These are phyloP conservation scores for Neocucurbitaria cava DNA, from an alignment of 2,329 filamentous ascomycete genomes.

Conservation along the genomic window DNA sequence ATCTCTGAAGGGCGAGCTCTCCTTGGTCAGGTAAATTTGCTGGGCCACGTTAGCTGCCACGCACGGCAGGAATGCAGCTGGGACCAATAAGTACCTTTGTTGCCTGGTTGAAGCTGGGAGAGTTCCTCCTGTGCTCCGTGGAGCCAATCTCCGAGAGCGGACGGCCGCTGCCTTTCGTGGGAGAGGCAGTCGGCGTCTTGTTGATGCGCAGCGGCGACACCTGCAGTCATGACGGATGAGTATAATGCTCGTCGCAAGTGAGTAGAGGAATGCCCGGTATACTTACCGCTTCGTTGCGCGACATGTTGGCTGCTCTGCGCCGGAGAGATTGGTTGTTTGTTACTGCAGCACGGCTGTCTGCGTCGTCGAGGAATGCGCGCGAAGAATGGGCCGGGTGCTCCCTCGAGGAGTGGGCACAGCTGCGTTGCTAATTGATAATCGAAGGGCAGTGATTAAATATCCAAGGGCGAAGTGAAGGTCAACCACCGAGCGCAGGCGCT, in stretches of 20 bases:
- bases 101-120: constrained; percentile 83
- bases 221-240: constrained; percentile 52
- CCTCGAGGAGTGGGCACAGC: constrained; percentile 33
- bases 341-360: constrained; percentile 30
- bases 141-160: constrained; percentile 90
- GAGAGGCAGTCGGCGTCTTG: constrained; percentile 69
- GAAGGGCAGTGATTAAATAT: constrained; percentile 25
- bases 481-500: constrained; percentile 36
- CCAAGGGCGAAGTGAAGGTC: constrained; percentile 29
- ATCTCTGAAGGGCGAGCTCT: constrained; percentile 80
- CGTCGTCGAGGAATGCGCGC: constrained; percentile 35
- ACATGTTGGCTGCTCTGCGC: constrained; percentile 40
- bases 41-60: constrained; percentile 47
- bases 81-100: constrained; percentile 67
- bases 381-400: constrained; percentile 40
- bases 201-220: constrained; percentile 81
- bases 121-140: constrained; percentile 86
- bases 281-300: constrained; percentile 51
- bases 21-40: constrained; percentile 73
- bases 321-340: constrained; percentile 18
- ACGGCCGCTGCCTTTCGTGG: constrained; percentile 65
- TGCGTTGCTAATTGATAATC: constrained; percentile 9
- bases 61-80: constrained; percentile 13
- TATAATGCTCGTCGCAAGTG: background rate
- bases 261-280: background rate